Evolutionary conservation across 352 stramenopile genomes (phyloP).

Genomic region (Globisporangium heterothallicum): DNA sequence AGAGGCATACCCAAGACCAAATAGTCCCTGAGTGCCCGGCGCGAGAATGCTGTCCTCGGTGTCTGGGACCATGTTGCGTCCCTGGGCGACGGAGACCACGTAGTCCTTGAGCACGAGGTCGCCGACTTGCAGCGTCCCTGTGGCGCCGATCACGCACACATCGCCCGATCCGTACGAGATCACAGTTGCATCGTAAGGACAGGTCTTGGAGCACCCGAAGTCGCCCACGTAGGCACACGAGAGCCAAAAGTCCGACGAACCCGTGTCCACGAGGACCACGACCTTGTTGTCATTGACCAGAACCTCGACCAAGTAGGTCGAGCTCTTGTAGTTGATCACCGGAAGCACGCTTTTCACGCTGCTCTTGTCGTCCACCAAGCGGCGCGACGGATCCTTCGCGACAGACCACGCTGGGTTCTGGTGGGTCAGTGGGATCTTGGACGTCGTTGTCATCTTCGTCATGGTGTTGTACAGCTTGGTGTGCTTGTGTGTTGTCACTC

Average conservation of each 20-base stretch:
- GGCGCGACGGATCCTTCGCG: neutral
- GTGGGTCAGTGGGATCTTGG: neutral
- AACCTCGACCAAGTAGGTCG: constrained; percentile 54
- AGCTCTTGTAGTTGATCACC: constrained; percentile 33
- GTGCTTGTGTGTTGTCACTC: neutral
- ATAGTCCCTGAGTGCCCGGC: constrained; percentile 45
- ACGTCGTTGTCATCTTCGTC: neutral
- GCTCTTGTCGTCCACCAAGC: neutral
- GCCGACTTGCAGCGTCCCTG: constrained; percentile 39
- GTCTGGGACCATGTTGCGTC: constrained; percentile 36
- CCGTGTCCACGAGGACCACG: constrained; percentile 60
- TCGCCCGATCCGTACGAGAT: constrained; percentile 65
- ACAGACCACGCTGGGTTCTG: constrained; percentile 3
- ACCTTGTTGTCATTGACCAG: constrained; percentile 30
- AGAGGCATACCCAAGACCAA: constrained; percentile 53
- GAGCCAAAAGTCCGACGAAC: constrained; percentile 68
- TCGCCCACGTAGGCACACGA: constrained; percentile 10
- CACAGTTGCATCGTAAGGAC: constrained; percentile 25
- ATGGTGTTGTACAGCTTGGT: neutral
- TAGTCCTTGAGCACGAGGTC: constrained; percentile 38
- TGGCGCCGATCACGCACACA: constrained; percentile 45
- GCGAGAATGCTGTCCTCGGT: constrained; percentile 29
- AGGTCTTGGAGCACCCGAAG: constrained; percentile 29
- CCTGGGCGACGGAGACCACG: constrained; percentile 46
- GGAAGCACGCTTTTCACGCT: neutral